These are phyloP conservation scores for Diaporthe humulicola DNA, from an alignment of 2,329 filamentous ascomycete species.

Conservation along the genomic window DNA sequence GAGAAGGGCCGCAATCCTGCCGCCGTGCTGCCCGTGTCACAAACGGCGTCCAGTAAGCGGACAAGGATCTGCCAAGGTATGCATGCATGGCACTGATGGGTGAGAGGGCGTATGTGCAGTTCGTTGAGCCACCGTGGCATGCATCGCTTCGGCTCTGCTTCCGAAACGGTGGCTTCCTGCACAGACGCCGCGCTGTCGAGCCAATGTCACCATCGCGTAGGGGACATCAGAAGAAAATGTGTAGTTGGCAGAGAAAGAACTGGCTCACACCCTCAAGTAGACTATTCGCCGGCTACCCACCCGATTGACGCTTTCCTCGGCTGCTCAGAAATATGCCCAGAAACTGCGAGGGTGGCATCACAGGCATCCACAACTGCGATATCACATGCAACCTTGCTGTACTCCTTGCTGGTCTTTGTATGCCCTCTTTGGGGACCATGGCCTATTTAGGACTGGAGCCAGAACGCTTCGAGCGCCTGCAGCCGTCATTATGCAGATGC, in stretches of 20 bases:
- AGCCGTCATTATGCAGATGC: slow-evolving; percentile 17
- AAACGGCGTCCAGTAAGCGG: slow-evolving; percentile 8
- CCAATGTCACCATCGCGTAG: neutral
- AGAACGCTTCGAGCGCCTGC: slow-evolving; percentile 7
- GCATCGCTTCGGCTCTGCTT: slow-evolving; percentile 34
- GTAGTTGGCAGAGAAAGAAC: neutral
- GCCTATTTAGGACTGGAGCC: neutral
- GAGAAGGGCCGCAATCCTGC: slow-evolving; percentile 20
- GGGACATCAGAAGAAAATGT: neutral
- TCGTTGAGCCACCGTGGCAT: slow-evolving; percentile 4
- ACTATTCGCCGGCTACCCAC: neutral
- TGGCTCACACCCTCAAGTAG: slow-evolving; percentile 1
- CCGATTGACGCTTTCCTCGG: neutral
- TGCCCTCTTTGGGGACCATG: neutral
- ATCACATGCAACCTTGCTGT: neutral
- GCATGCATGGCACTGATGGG: slow-evolving; percentile 18
- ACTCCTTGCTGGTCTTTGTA: neutral
- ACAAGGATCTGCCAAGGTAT: slow-evolving; percentile 10
- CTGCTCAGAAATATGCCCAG: neutral
- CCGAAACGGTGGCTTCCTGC: slow-evolving; percentile 34
- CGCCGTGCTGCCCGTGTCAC: slow-evolving; percentile 21
- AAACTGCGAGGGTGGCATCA: neutral
- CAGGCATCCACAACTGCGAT: neutral
- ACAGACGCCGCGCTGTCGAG: neutral
- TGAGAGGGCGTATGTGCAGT: neutral